Percentiles rank a stretch among this genome's conserved stretches.
Conservation (phyloP, 169 alveolate genomes). For the Cryptosporidium sp. region DNA sequence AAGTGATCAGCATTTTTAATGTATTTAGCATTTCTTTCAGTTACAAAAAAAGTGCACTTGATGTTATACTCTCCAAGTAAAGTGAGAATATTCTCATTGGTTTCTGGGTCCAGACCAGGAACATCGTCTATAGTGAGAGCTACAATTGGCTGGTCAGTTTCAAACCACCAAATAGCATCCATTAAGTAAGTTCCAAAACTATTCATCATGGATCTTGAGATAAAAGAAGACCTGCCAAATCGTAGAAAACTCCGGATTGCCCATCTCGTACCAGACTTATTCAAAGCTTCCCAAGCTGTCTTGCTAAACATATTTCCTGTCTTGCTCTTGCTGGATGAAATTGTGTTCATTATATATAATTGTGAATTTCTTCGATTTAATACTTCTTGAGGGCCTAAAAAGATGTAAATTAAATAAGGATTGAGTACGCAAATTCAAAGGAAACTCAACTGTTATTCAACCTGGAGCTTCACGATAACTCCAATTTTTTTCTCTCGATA, state of each 20-base stretch:
- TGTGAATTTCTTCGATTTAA: constrained; percentile 18
- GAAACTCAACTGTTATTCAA: neutral
- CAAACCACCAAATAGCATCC: constrained; percentile 75
- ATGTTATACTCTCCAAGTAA: constrained; percentile 38
- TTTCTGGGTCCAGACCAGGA: constrained; percentile 66
- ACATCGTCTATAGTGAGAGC: constrained; percentile 76
- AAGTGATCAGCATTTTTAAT: constrained; percentile 51
- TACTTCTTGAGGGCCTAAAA: constrained; percentile 31
- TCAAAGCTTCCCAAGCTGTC: constrained; percentile 70
- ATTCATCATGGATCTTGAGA: constrained; percentile 46
- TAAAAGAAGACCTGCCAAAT: constrained; percentile 67
- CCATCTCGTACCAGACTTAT: constrained; percentile 65
- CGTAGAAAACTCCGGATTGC: constrained; percentile 42
- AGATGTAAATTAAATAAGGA: neutral
- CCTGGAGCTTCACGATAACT: neutral
- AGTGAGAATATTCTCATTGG: constrained; percentile 26
- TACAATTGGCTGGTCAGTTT: constrained; percentile 43
- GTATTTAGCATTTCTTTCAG: constrained; percentile 64
- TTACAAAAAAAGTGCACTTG: constrained; percentile 74
- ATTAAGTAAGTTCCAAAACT: constrained; percentile 43
- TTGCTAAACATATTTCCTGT: constrained; percentile 56
- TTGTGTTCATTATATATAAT: constrained; percentile 31
- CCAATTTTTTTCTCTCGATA: neutral
- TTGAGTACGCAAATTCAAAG: neutral
- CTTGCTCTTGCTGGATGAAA: constrained; percentile 58